Percentiles rank a stretch among this genome's conserved stretches.
Conservation (phyloP, 768 basidiomycete genomes). For the Pleurotus tuoliensis region DNA sequence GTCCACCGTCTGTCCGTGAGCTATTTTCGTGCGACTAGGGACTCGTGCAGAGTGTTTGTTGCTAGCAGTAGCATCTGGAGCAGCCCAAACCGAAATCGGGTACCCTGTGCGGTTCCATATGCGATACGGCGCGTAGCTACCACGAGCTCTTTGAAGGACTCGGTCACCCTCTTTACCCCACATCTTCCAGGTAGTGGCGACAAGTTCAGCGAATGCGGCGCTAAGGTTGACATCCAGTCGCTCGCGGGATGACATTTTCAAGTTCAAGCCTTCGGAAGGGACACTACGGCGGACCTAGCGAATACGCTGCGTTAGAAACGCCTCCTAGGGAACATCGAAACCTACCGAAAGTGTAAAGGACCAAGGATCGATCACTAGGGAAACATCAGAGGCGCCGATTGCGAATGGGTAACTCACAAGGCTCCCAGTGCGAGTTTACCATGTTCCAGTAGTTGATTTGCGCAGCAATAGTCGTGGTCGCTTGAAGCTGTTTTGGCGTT, state of each 20-base stretch:
- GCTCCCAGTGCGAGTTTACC: slow-evolving; percentile 98
- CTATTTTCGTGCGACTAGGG: slow-evolving; percentile 39
- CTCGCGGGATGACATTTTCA: slow-evolving; percentile 70
- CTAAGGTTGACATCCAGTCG: slow-evolving; percentile 90
- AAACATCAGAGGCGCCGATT: slow-evolving; percentile 3
- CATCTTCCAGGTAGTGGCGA: slow-evolving; percentile 65
- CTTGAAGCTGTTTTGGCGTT: slow-evolving; percentile 58
- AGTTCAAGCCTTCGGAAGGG: slow-evolving; percentile 44
- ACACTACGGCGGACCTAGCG: too few relatives aligned
- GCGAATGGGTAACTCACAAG: slow-evolving; percentile 43
- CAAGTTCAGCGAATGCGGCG: slow-evolving; percentile 85
- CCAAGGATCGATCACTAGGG: slow-evolving; percentile 92
- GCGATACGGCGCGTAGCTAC: slow-evolving; percentile 89
- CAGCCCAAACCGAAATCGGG: slow-evolving; percentile 83
- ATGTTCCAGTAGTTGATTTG: slow-evolving; percentile 96
- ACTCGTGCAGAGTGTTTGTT: slow-evolving; percentile 47
- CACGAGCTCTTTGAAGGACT: slow-evolving; percentile 73
- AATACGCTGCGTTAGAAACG: too few relatives aligned
- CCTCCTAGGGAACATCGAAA: neutral
- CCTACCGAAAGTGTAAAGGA: slow-evolving; percentile 70
- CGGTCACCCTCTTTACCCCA: slow-evolving; percentile 73
- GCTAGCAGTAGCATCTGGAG: slow-evolving; percentile 52
- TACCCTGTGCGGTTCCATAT: slow-evolving; percentile 90
- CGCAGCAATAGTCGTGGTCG: slow-evolving; percentile 75
- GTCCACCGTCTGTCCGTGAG: slow-evolving; percentile 74